Percentiles rank a stretch among this genome's conserved stretches.
phyloP scores from a whole-genome alignment of 1,284 basidiomycete species.

The Schizophyllum amplum region DNA sequence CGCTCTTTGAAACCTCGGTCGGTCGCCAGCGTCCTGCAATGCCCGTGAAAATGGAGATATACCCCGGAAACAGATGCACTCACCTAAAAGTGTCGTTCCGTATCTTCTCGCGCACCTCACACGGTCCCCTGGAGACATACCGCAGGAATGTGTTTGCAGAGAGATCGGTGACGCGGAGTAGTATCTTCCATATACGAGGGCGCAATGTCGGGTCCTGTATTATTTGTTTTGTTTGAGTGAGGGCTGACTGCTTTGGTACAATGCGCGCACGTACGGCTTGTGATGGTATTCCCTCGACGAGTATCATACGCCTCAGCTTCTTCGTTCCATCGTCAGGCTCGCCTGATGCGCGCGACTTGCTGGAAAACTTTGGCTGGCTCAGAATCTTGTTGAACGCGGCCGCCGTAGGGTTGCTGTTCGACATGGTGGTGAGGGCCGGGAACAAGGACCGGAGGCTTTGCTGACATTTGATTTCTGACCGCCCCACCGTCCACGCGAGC shows the following conservation, averaged over 20 bases:
- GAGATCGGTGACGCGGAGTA: constrained; percentile 74
- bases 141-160: constrained; percentile 70
- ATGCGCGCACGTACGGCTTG: constrained; percentile 33
- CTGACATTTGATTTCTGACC: background rate
- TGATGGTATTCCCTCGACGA: constrained; percentile 84
- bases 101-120: constrained; percentile 85
- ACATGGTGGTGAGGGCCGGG: constrained; percentile 13
- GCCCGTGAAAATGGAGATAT: constrained; percentile 5
- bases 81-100: constrained; percentile 76
- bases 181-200: constrained; percentile 87
- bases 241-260: constrained; percentile 3
- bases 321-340: constrained; percentile 77
- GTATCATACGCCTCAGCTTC: constrained; percentile 74
- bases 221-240: constrained; percentile 3
- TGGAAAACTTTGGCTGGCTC: constrained; percentile 54
- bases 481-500: background rate
- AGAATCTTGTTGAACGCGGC: constrained; percentile 75
- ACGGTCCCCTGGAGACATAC: constrained; percentile 80
- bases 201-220: constrained; percentile 69
- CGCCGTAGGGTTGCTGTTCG: constrained; percentile 36
- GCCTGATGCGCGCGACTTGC: constrained; percentile 53
- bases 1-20: constrained; percentile 92
- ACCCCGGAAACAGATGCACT: constrained; percentile 7
- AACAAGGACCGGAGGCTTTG: background rate
- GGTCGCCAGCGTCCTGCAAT: constrained; percentile 82